Conservation (phyloP, 176 grass and related monocot genomes). For the Tillandsia fasciculata region DNA sequence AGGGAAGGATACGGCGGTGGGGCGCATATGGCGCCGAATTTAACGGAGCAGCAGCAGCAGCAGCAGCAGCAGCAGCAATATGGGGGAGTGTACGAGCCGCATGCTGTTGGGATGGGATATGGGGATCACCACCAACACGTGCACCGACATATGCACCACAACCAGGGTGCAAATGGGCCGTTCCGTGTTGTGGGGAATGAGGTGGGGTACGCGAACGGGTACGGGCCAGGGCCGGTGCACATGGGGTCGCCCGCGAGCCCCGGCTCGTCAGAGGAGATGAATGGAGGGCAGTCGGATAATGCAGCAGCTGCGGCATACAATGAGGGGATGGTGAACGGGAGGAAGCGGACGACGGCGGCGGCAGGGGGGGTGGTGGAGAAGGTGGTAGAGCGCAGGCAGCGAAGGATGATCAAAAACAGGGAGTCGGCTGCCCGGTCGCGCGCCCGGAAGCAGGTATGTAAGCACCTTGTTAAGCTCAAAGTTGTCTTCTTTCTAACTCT, state of each 20-base stretch:
- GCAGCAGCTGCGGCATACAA: slow-evolving; percentile 24
- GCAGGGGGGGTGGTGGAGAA: slow-evolving; percentile 26
- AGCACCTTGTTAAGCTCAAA: neutral
- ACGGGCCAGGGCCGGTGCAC: slow-evolving; percentile 23
- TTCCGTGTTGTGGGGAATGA: neutral
- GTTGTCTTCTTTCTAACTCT: no score
- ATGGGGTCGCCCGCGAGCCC: slow-evolving; percentile 28
- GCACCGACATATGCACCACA: no score
- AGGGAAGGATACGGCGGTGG: slow-evolving; percentile 16
- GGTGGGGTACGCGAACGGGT: slow-evolving; percentile 33
- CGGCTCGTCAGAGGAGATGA: slow-evolving; percentile 40
- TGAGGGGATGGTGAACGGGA: slow-evolving; percentile 15
- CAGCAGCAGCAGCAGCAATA: slow-evolving; percentile 10
- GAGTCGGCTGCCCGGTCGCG: slow-evolving; percentile 81
- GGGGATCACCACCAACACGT: no score
- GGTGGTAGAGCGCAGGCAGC: slow-evolving; percentile 70
- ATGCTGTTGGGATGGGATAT: no score
- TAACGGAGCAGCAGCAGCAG: neutral
- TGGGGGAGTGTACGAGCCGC: neutral
- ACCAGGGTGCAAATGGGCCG: no score
- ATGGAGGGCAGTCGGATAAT: slow-evolving; percentile 36
- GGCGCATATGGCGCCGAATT: neutral
- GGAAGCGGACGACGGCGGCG: slow-evolving; percentile 28
- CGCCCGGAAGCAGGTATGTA: slow-evolving; percentile 71
- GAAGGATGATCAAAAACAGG: slow-evolving; percentile 94